Evolutionary conservation across 495 filamentous ascomycete species (phyloP).

Genomic region (Penicillium waksmanii): DNA sequence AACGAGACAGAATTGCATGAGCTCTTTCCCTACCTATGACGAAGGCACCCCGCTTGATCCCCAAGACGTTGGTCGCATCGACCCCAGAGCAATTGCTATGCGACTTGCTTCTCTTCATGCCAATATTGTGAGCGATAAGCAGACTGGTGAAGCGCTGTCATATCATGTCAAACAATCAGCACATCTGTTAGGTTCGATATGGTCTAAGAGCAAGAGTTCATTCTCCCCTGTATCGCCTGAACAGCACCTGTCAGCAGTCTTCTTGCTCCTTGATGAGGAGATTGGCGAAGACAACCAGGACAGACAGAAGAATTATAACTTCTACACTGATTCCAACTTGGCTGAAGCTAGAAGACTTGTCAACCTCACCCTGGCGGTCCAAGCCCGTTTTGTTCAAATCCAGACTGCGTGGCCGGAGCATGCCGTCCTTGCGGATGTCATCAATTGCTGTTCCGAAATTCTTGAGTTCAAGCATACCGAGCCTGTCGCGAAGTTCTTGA

Average conservation of each 20-base stretch:
- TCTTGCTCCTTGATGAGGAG: constrained; percentile 64
- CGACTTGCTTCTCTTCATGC: constrained; percentile 58
- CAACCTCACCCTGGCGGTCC: constrained; percentile 63
- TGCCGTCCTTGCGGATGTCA: constrained; percentile 74
- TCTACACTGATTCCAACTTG: constrained; percentile 82
- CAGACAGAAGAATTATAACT: constrained; percentile 66
- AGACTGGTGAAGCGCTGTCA: constrained; percentile 33
- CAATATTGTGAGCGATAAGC: constrained; percentile 45
- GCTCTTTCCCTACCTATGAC: constrained; percentile 84
- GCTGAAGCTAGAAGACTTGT: constrained; percentile 73
- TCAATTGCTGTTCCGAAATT: constrained; percentile 71
- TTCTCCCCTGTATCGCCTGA: constrained; percentile 47
- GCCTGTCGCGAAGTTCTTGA: constrained; percentile 81
- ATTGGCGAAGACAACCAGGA: constrained; percentile 44
- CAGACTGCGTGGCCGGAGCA: constrained; percentile 73
- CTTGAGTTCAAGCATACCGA: constrained; percentile 77
- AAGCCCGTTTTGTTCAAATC: constrained; percentile 70
- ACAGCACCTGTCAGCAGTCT: constrained; percentile 63
- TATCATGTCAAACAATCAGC: constrained; percentile 46
- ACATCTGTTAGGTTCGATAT: constrained; percentile 42
- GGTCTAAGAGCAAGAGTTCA: constrained; percentile 34
- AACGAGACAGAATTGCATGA: constrained; percentile 75
- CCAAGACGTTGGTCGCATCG: constrained; percentile 30
- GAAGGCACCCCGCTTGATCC: constrained; percentile 40
- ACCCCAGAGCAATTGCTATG: constrained; percentile 51